phyloP scores from a whole-genome alignment of 73 alveolate genomes.

The Stentor roeselii region DNA sequence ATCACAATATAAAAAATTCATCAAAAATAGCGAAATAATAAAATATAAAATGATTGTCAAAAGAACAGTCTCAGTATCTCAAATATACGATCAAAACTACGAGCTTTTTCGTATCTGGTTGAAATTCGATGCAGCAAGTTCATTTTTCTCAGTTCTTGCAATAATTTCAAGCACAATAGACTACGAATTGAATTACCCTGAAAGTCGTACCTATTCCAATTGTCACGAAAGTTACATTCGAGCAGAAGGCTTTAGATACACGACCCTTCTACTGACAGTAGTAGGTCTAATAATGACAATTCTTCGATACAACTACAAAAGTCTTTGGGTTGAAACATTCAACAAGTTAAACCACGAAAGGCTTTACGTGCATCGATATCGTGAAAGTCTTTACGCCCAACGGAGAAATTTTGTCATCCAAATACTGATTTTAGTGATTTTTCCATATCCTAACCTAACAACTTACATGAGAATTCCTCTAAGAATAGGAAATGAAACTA shows the following conservation, averaged over 20 bases:
- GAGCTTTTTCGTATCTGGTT: not conserved
- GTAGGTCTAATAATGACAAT: not conserved
- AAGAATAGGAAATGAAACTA: not conserved
- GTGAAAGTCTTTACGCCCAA: not conserved
- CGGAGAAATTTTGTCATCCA: not conserved
- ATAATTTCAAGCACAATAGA: not conserved
- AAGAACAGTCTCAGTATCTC: too few species aligned
- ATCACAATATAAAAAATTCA: too few species aligned
- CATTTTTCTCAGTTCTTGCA: not conserved
- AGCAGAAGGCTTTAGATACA: not conserved
- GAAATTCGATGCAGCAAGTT: not conserved
- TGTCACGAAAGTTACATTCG: not conserved
- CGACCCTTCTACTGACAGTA: not conserved
- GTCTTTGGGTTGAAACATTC: not conserved
- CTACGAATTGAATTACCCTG: slow-evolving; percentile 1
- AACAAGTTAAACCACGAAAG: not conserved
- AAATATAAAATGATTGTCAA: too few species aligned
- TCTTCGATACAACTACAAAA: not conserved
- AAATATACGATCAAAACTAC: too few species aligned
- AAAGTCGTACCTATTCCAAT: not conserved
- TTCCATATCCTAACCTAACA: not conserved
- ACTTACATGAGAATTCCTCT: not conserved
- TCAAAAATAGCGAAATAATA: too few species aligned
- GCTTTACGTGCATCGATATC: not conserved
- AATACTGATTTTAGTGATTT: not conserved